These are phyloP conservation scores for Xylaria sp. DNA, from an alignment of 2,329 filamentous ascomycete genomes.

Conservation along the genomic window DNA sequence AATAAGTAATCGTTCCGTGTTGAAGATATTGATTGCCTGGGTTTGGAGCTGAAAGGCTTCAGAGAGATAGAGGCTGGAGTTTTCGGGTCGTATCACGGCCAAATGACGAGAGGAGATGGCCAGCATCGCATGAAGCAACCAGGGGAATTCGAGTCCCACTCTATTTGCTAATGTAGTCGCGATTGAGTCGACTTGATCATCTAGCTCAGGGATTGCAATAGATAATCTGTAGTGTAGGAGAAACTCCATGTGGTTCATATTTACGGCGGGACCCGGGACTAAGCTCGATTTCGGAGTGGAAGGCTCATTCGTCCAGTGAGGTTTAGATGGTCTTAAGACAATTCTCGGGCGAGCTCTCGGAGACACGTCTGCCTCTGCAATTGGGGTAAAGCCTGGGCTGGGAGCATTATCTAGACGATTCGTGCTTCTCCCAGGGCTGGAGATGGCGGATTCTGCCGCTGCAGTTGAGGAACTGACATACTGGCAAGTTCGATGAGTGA, in stretches of 20 bases:
- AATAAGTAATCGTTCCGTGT: conserved; percentile 40
- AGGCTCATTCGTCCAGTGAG: background rate
- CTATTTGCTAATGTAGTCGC: conserved; percentile 40
- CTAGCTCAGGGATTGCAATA: conserved; percentile 40
- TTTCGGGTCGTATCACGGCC: conserved; percentile 43
- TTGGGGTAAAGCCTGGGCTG: background rate
- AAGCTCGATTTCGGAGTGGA: background rate
- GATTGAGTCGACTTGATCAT: conserved; percentile 28
- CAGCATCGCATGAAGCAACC: conserved; percentile 52
- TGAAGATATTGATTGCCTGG: conserved; percentile 47
- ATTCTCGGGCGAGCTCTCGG: background rate
- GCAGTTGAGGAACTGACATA: conserved; percentile 31
- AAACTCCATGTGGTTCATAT: conserved; percentile 51
- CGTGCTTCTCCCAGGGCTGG: background rate
- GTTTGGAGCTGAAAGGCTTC: conserved; percentile 49
- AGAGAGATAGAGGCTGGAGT: conserved; percentile 41
- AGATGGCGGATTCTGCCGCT: conserved; percentile 8
- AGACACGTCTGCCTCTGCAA: background rate
- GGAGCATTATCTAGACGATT: background rate
- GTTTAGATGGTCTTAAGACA: background rate
- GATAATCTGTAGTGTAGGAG: conserved; percentile 49
- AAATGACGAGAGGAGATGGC: conserved; percentile 52
- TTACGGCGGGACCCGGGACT: conserved; percentile 40
- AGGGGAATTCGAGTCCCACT: conserved; percentile 45
- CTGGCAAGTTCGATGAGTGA: conserved; percentile 45